These are phyloP conservation scores for Podila epigama DNA, from an alignment of 192 early-diverging fungal species.

Conservation along the genomic window DNA sequence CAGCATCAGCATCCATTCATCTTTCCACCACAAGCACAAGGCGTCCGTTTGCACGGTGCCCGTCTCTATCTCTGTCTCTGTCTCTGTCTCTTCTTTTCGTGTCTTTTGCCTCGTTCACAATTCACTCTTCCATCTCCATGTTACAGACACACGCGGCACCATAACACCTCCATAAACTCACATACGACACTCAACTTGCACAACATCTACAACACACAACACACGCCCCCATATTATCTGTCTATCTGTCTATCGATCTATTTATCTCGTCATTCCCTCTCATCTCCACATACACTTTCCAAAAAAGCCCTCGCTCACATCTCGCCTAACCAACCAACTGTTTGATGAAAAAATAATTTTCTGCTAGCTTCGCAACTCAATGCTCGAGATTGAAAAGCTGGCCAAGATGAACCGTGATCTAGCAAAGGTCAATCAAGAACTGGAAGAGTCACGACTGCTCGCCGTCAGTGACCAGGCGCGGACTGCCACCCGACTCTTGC, in stretches of 20 bases:
- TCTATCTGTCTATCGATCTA: neutral
- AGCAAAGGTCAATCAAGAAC: conserved; percentile 31
- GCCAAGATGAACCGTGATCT: conserved; percentile 38
- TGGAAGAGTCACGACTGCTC: conserved; percentile 25
- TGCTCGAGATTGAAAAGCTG: conserved; percentile 38
- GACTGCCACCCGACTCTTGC: conserved; percentile 33
- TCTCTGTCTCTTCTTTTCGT: no score
- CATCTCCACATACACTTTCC: no score
- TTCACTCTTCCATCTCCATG: no score
- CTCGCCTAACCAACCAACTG: neutral
- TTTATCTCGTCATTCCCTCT: neutral
- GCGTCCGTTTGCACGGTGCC: no score
- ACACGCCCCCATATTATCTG: neutral
- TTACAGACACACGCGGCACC: neutral
- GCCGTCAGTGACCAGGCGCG: conserved; percentile 41
- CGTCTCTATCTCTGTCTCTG: no score
- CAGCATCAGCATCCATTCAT: no score
- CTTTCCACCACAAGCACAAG: no score
- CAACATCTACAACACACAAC: neutral
- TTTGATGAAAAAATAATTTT: neutral
- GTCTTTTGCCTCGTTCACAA: no score
- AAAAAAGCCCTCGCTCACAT: no score
- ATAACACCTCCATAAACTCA: neutral
- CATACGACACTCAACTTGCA: neutral
- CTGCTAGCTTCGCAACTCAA: conserved; percentile 23